Evolutionary conservation across 192 early-diverging fungal genomes (phyloP).

Genomic region (Umbelopsis sp.): DNA sequence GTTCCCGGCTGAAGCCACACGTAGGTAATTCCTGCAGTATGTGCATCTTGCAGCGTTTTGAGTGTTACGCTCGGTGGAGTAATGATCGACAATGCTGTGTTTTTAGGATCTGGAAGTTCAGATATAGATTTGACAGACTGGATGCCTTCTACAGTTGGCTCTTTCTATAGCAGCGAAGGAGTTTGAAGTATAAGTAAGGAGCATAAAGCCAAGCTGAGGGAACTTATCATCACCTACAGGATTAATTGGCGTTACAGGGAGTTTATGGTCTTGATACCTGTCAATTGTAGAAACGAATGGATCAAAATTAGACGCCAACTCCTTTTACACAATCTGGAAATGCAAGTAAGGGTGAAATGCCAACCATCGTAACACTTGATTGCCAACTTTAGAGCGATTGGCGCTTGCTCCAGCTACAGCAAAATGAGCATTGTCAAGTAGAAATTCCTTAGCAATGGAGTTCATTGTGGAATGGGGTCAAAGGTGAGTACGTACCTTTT

Average conservation of each 20-base stretch:
- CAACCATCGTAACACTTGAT: slow-evolving; percentile 83
- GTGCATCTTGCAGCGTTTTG: slow-evolving; percentile 57
- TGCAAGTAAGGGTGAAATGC: not conserved
- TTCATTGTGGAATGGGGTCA: not conserved
- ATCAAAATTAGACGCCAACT: not conserved
- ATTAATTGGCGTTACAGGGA: slow-evolving; percentile 34
- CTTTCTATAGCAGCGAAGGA: slow-evolving; percentile 34
- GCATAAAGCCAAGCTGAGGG: not conserved
- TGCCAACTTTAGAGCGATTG: slow-evolving; percentile 79
- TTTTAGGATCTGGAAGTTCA: slow-evolving; percentile 33
- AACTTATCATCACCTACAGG: slow-evolving; percentile 23
- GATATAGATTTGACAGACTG: slow-evolving; percentile 42
- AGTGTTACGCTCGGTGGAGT: slow-evolving; percentile 70
- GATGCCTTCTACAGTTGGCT: slow-evolving; percentile 42
- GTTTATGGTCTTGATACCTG: slow-evolving; percentile 31
- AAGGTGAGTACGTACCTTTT: too few relatives aligned
- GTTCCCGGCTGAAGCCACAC: slow-evolving; percentile 79
- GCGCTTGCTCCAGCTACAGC: slow-evolving; percentile 80
- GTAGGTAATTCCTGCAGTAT: slow-evolving; percentile 57
- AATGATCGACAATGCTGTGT: slow-evolving; percentile 64
- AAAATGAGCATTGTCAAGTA: slow-evolving; percentile 37
- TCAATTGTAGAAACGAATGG: not conserved
- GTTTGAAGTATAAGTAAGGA: not conserved
- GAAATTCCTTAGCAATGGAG: not conserved
- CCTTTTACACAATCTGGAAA: not conserved